Evolutionary conservation across 805 yeast genomes (phyloP).

Genomic region (Nakazawaea molendinolei): DNA sequence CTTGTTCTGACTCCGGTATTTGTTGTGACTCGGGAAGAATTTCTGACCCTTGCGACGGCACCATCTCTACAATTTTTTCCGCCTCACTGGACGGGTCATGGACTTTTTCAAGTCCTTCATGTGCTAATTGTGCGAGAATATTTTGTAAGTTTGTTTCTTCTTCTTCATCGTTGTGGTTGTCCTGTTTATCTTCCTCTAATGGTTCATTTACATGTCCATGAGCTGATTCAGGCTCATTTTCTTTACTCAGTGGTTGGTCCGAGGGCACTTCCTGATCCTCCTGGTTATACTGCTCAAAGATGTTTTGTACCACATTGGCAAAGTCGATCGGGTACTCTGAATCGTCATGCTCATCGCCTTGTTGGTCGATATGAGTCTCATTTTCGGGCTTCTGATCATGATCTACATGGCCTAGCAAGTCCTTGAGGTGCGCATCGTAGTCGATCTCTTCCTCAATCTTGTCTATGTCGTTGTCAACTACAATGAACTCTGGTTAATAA

Average conservation of each 20-base stretch:
- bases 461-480: neutral
- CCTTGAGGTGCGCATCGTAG: too few species aligned
- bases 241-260: neutral
- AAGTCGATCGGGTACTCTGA: slow-evolving; percentile 8
- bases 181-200: neutral
- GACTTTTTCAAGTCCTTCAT: slow-evolving; percentile 8
- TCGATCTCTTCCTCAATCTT: slow-evolving; percentile 2
- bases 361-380: neutral
- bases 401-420: too few species aligned
- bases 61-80: slow-evolving; percentile 9
- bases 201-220: neutral
- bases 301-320: slow-evolving; percentile 10
- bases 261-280: slow-evolving; percentile 1
- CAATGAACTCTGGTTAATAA: too few species aligned
- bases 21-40: too few species aligned
- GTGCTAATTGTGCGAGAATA: slow-evolving; percentile 9
- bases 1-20: too few species aligned
- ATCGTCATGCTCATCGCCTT: neutral
- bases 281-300: slow-evolving; percentile 9
- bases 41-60: slow-evolving; percentile 4
- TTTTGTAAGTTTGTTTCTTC: slow-evolving; percentile 7
- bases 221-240: neutral
- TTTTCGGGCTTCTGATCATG: neutral
- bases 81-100: slow-evolving; percentile 6
- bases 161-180: slow-evolving; percentile 1